These are phyloP conservation scores for Tuber melanosporum DNA, from an alignment of 495 filamentous ascomycete genomes.

Conservation along the genomic window DNA sequence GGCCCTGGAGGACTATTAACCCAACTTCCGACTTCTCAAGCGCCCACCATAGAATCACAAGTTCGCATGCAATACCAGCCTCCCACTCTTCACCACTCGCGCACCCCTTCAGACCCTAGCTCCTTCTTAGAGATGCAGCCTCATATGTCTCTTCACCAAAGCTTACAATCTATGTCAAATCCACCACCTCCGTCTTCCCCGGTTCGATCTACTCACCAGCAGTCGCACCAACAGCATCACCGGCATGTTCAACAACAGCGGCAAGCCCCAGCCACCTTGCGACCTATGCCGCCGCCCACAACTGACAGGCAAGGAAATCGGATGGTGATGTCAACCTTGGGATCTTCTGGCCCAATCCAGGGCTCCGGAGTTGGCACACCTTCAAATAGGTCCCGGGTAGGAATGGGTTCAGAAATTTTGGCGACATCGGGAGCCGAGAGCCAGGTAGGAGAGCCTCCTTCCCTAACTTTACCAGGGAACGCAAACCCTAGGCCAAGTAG, in stretches of 20 bases:
- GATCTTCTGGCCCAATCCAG: background rate
- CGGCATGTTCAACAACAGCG: constrained; percentile 30
- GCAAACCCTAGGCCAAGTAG: constrained; percentile 4
- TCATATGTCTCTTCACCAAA: constrained; percentile 1
- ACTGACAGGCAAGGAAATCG: background rate
- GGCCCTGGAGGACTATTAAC: constrained; percentile 17
- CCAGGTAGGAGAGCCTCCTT: background rate
- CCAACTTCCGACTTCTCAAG: constrained; percentile 27
- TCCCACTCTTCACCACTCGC: constrained; percentile 22
- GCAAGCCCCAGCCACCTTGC: constrained; percentile 29
- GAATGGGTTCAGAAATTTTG: background rate
- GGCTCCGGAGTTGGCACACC: background rate
- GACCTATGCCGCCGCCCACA: constrained; percentile 31
- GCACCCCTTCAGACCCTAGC: constrained; percentile 1
- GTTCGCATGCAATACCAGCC: constrained; percentile 30
- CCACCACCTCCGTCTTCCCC: constrained; percentile 15
- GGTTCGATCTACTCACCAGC: constrained; percentile 23
- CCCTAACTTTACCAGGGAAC: background rate
- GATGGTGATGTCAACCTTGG: background rate
- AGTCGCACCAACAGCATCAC: constrained; percentile 19
- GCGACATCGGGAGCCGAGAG: background rate
- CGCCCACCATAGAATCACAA: constrained; percentile 20
- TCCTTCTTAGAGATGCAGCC: background rate
- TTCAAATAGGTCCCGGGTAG: background rate
- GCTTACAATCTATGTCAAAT: background rate